A percentile compares a stretch with the other conserved stretches of the same genome.
These are phyloP conservation scores for Diaporthe ilicicola DNA, from an alignment of 2,329 filamentous ascomycete genomes.

Conservation along the genomic window DNA sequence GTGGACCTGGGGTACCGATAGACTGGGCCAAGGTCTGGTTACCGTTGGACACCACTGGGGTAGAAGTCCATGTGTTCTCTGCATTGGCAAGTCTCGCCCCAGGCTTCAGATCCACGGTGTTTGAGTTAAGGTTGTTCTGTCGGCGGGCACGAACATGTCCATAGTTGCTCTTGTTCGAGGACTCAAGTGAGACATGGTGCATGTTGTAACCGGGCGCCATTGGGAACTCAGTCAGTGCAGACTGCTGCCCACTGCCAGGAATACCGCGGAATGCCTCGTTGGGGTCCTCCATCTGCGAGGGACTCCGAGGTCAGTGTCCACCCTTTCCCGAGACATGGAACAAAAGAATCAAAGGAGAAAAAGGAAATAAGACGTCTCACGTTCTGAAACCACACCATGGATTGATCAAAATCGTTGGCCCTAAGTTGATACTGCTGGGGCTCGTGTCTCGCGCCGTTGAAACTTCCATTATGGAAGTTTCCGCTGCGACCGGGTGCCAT, in stretches of 20 bases:
- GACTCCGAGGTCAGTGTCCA: not conserved
- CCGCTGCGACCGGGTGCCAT: not conserved
- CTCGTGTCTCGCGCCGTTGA: not conserved
- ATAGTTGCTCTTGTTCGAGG: not conserved
- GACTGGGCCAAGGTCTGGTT: not conserved
- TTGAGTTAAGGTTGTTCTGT: not conserved
- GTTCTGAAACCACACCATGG: slow-evolving; percentile 17
- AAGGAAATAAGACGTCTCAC: slow-evolving; percentile 1
- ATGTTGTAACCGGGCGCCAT: not conserved
- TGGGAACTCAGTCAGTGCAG: not conserved
- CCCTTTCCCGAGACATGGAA: slow-evolving; percentile 3
- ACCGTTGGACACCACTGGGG: not conserved
- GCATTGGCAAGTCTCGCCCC: not conserved
- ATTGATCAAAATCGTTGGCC: not conserved
- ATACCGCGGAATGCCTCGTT: not conserved
- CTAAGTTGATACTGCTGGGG: not conserved
- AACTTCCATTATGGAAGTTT: no score
- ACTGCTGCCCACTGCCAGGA: not conserved
- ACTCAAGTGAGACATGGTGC: not conserved
- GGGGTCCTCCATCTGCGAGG: slow-evolving; percentile 1
- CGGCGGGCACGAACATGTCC: not conserved
- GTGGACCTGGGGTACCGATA: not conserved
- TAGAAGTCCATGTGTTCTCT: not conserved
- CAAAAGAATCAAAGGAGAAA: not conserved
- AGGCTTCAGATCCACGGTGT: not conserved